phyloP scores from a whole-genome alignment of 2,329 filamentous ascomycete species.

The Exophiala viscosa region DNA sequence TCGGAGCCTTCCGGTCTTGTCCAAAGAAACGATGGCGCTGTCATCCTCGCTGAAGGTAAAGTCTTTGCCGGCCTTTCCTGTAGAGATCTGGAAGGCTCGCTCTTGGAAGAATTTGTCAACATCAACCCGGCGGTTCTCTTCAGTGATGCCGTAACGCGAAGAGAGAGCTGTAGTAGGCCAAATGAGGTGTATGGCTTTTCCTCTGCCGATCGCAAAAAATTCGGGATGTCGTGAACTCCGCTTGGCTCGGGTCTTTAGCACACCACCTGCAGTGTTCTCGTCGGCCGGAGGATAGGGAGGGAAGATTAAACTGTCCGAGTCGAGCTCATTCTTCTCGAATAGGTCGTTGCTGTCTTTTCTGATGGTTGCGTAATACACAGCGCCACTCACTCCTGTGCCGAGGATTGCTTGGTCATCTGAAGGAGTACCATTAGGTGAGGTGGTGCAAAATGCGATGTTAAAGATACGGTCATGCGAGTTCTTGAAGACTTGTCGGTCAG shows the following conservation, averaged over 20 bases:
- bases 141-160: conserved; percentile 47
- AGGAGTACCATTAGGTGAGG: conserved; percentile 50
- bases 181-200: conserved; percentile 92
- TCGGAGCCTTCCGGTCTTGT: conserved; percentile 93
- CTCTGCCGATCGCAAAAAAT: conserved; percentile 90
- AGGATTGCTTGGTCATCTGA: conserved; percentile 75
- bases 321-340: conserved; percentile 72
- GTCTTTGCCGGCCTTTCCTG: conserved; percentile 96
- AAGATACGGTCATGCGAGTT: conserved; percentile 91
- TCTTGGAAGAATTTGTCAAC: conserved; percentile 84
- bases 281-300: conserved; percentile 82
- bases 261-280: conserved; percentile 84
- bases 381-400: conserved; percentile 88
- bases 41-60: conserved; percentile 98
- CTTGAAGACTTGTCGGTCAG: conserved; percentile 86
- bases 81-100: conserved; percentile 87
- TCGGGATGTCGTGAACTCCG: conserved; percentile 84
- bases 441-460: conserved; percentile 79
- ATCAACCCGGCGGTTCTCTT: conserved; percentile 63
- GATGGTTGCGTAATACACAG: conserved; percentile 92
- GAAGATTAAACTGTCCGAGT: conserved; percentile 82
- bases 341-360: conserved; percentile 73
- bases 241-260: conserved; percentile 92
- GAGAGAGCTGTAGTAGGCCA: conserved; percentile 56
- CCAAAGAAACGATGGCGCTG: conserved; percentile 85